phyloP scores from a whole-genome alignment of 1,284 basidiomycete species.

The Lentinula novae-zelandiae region DNA sequence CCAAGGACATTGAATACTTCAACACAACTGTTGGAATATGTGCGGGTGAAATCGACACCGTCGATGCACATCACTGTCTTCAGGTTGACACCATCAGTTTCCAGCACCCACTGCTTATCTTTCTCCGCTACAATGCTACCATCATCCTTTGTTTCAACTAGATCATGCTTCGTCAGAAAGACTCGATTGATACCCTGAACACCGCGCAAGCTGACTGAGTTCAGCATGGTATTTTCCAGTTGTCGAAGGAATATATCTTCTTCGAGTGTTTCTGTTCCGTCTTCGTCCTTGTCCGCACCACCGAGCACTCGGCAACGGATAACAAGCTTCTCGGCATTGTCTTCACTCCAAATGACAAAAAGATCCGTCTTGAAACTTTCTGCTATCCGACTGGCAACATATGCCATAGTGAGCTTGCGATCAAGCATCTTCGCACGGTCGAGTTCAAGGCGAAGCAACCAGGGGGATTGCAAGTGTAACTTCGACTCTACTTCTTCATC shows the following conservation, averaged over 20 bases:
- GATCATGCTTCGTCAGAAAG: slow-evolving; percentile 90
- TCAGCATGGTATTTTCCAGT: slow-evolving; percentile 94
- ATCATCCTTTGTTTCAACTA: slow-evolving; percentile 63
- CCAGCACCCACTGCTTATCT: slow-evolving; percentile 92
- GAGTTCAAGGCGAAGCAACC: slow-evolving; percentile 95
- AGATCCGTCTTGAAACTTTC: slow-evolving; percentile 96
- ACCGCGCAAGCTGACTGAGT: slow-evolving; percentile 93
- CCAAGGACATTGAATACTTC: slow-evolving; percentile 97
- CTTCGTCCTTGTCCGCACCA: slow-evolving; percentile 88
- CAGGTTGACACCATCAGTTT: slow-evolving; percentile 96
- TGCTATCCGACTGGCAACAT: slow-evolving; percentile 91
- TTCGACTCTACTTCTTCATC: slow-evolving; percentile 95
- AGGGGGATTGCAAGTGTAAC: slow-evolving; percentile 90
- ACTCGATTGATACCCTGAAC: slow-evolving; percentile 90
- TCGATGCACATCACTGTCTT: slow-evolving; percentile 94
- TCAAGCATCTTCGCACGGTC: slow-evolving; percentile 99
- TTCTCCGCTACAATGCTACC: slow-evolving; percentile 58
- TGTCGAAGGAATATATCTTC: slow-evolving; percentile 98
- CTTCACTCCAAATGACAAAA: slow-evolving; percentile 98
- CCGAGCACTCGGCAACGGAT: slow-evolving; percentile 95
- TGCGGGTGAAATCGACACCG: slow-evolving; percentile 89
- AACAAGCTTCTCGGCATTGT: slow-evolving; percentile 96
- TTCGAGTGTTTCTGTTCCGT: slow-evolving; percentile 72
- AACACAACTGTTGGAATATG: slow-evolving; percentile 96
- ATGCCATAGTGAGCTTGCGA: slow-evolving; percentile 93